Base-by-base conservation (phyloP, 495 filamentous ascomycete species). In the Sordaria brevicollis region DNA sequence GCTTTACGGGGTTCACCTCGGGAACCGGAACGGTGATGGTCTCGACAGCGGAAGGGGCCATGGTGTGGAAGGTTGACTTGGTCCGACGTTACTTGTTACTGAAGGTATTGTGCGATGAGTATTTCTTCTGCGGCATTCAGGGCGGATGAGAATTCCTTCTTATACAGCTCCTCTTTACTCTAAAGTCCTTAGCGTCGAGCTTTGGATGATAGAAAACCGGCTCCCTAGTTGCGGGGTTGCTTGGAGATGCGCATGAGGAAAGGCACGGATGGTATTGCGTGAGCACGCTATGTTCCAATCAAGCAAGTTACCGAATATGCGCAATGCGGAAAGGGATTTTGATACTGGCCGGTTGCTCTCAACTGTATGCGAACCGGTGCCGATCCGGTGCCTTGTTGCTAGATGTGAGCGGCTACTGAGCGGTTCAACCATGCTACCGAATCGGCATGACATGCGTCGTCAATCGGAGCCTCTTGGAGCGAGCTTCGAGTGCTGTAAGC, bases 41-140 rank as follows among this genome's bases (percentile, higher is more conserved):
- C 37, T 85, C 75, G 19, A 75, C 70, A 11, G 77, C 73, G 34
- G 71, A 72, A 34, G 77, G 77, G n/a, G 76, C 78, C 78, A 79
- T 79, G 35, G 8, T 33, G 33, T 34, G 0, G 21, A 19, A 35
- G 19, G 15, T 38, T 65, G 62, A 33, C 25, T 43, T 35, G 62
- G 25, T 19, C 29, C n/a, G 19, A 38, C 9, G 33, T 21, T 62
- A 31, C 36, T 4, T 35, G 5, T 17, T n/a, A 13, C 13, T 19
- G n/a, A n/a, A n/a, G n/a, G 35, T 17, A 35, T 15, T 7, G 21
- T 67, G 15, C 37, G 4, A 68, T 34, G 33, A 35, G 10, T 34
- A 66, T 29, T 19, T 1, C 65, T 41, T 2, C 6, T 21, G 49
- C 21, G n/a, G n/a, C 13, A n/a, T 2, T 19, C 17, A 29, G 43